Conservation (phyloP, 2,329 filamentous ascomycete genomes). For the Phoma herbarum region DNA sequence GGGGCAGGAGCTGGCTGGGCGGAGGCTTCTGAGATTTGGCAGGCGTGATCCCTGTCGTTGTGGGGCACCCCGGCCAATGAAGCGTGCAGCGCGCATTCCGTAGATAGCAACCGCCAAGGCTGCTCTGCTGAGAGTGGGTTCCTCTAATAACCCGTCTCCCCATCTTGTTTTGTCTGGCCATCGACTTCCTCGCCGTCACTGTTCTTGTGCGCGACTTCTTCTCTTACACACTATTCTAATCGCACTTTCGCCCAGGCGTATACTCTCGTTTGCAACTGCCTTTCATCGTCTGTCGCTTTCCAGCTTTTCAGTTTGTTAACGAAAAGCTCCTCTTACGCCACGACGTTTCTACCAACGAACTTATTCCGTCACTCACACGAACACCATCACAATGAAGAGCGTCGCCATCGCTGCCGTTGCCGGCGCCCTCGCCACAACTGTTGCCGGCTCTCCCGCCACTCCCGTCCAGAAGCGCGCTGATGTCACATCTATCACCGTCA, state of each 20-base stretch:
- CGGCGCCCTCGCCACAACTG: constrained; percentile 57
- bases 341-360: constrained; percentile 8
- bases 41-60: constrained; percentile 18
- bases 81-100: constrained; percentile 9
- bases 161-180: constrained; percentile 18
- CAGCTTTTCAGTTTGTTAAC: constrained; percentile 8
- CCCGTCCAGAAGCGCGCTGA: constrained; percentile 50
- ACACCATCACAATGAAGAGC: constrained; percentile 61
- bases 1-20: constrained; percentile 17
- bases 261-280: constrained; percentile 20
- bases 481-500: constrained; percentile 66
- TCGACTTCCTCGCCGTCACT: constrained; percentile 20
- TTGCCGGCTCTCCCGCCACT: constrained; percentile 54
- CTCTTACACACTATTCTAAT: constrained; percentile 14
- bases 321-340: constrained; percentile 11
- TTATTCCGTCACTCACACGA: constrained; percentile 19
- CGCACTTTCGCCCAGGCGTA: constrained; percentile 13
- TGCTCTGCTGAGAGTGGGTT: constrained; percentile 6
- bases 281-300: constrained; percentile 18
- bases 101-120: constrained; percentile 17
- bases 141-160: constrained; percentile 21
- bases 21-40: constrained; percentile 23
- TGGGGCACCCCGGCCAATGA: constrained; percentile 19
- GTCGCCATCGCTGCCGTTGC: constrained; percentile 57
- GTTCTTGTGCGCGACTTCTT: constrained; percentile 21